Base-by-base conservation (phyloP, 495 filamentous ascomycete species). In the Astrocystis sublimbata region DNA sequence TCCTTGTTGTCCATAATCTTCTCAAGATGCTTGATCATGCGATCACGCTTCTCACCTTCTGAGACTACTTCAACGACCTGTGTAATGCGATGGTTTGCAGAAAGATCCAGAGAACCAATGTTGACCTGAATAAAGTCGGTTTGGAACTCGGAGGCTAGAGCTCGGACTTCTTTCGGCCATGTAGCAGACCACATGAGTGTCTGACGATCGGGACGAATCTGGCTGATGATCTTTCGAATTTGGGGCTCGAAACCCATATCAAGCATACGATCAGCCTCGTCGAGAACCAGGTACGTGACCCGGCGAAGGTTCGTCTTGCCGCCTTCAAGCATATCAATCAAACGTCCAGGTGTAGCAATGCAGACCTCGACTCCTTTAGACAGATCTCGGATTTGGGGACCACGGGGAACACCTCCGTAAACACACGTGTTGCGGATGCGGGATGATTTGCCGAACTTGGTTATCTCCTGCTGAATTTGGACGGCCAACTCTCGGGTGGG, bases 121-220 rank as follows among this genome's bases (percentile, higher is more conserved):
- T 98, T 98, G 76, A 98, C 94, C 79, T 98, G 94, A 71, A 98
- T 98, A 79, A 93, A 97, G 72, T 98, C 89, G 70, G 88, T 88
- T 66, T 96, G 85, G 83, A 96, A 98, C 74, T 98, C 94, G 33
- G 89, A 83, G n/a, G 94, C 94, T 61, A 98, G 82, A 72, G 91
- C 89, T 68, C 94, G 93, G 66, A 98, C 93, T 75, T 98, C 94
- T 86, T 98, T 98, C 64, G 94, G 94, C 94, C 94, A 98, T 7
- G 94, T 98, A 68, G 94, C 94, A 60, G 94, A 98, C 94, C 94
- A 98, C 94, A 98, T 98, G 86, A 93, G 96, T 63, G 94, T 98
- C 71, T 98, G 94, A 83, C 94, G 90, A 75, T 98, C 94, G 61
- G 94, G 94, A 66, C 94, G 92, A 80, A 98, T 98, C 81, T 98